Evolutionary conservation across 495 filamentous ascomycete species (phyloP).

Genomic region (Gamarada debralockiae): DNA sequence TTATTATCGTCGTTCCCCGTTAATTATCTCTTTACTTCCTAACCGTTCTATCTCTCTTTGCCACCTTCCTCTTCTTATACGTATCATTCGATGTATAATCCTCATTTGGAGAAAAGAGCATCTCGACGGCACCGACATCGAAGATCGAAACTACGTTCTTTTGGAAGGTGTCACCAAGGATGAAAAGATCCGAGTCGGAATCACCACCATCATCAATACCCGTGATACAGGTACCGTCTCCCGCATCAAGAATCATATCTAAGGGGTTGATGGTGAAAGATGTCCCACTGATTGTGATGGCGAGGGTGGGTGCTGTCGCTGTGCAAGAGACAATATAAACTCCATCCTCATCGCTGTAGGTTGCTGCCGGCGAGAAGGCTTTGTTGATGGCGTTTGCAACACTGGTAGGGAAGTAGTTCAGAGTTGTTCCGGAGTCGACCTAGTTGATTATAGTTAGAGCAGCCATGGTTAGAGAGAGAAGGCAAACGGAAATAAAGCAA

Average conservation of each 20-base stretch:
- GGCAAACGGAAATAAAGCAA: slow-evolving; percentile 23
- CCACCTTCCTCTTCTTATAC: neutral
- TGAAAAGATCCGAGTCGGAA: too few relatives aligned
- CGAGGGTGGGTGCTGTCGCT: slow-evolving; percentile 48
- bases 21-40: too few relatives aligned
- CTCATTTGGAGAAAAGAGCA: slow-evolving; percentile 35
- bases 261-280: slow-evolving; percentile 47
- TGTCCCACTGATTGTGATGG: slow-evolving; percentile 42
- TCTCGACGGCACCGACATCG: slow-evolving; percentile 51
- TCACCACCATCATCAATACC: slow-evolving; percentile 37
- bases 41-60: too few relatives aligned
- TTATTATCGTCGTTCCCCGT: too few relatives aligned
- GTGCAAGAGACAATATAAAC: slow-evolving; percentile 51
- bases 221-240: slow-evolving; percentile 37
- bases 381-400: slow-evolving; percentile 46
- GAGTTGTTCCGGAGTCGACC: slow-evolving; percentile 40
- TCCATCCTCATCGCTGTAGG: slow-evolving; percentile 28
- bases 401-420: slow-evolving; percentile 38
- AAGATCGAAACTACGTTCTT: slow-evolving; percentile 61
- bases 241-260: slow-evolving; percentile 47
- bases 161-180: slow-evolving; percentile 59
- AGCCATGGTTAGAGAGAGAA: too few relatives aligned
- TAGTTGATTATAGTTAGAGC: slow-evolving; percentile 28
- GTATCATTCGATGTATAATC: neutral
- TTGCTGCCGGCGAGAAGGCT: slow-evolving; percentile 47